Evolutionary conservation across 352 stramenopile genomes (phyloP), one percentile per base, ranked within the genome.

Genomic region (Phytophthora crassamura): DNA sequence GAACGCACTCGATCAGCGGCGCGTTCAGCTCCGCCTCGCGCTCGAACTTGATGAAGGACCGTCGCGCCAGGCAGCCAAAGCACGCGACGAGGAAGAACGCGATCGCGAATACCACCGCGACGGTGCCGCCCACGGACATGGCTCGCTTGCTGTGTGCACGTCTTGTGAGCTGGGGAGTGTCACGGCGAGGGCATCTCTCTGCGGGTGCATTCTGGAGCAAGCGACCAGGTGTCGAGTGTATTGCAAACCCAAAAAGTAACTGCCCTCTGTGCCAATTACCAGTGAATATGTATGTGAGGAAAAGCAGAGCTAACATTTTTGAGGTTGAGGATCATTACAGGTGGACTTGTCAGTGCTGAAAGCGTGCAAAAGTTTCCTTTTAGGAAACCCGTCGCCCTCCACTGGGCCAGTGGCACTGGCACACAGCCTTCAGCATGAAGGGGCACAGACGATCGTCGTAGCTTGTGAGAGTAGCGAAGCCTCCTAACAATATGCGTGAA

Each of bases 371-470:
- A 25, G 22, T 25, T 25, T 25, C 22, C 22, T n/a, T n/a, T n/a
- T n/a, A n/a, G n/a, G n/a, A n/a, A n/a, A n/a, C n/a, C n/a, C n/a
- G n/a, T n/a, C n/a, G n/a, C n/a, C n/a, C 22, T 75, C 59, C 12
- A 78, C 54, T 0, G 57, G 51, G n/a, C n/a, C n/a, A n/a, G n/a
- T n/a, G n/a, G n/a, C n/a, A n/a, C n/a, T n/a, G n/a, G n/a, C n/a
- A n/a, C 22, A 85, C 60, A 28, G 59, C 74, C 32, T 83, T 76
- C 18, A 90, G 15, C 15, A 72, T 82, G 41, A 87, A 88, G 28
- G 72, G 76, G 35, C 75, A 82, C 9, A 84, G 66, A 10, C 64
- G 66, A 8, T 77, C 75, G 41, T 89, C 80, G 55, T 84, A 84
- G 22, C 69, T 84, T n/a, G 67, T 85, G n/a, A 89, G 60, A 4